Base-by-base conservation (phyloP, 2,329 filamentous ascomycete genomes). In the Aspergillus floridensis region DNA sequence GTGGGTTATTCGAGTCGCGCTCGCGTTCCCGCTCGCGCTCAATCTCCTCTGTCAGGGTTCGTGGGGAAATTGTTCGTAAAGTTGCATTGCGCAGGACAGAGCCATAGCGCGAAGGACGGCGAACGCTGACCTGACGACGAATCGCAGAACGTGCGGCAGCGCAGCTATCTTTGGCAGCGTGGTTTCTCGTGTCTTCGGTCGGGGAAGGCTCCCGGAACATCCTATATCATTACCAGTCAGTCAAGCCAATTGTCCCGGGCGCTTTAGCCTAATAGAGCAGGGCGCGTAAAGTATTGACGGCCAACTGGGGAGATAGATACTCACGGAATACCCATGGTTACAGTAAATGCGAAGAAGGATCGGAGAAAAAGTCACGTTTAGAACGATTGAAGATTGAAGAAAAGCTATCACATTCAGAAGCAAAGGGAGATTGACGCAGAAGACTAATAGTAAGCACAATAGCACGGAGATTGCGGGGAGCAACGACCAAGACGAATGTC, bases 81-180 rank as follows among this genome's bases (percentile, higher is more conserved):
- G 70, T 67, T 32, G 64, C 63, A 46, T 70, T 67, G 57, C 71
- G 71, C 61, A 68, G 62, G 38, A 69, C 66, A 38, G 69, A 68
- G 47, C 65, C 59, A 56, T 68, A 65, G 58, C 69, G 71, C 50
- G 68, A 68, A 21, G 67, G 63, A 46, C 72, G 71, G 47, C 72
- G 71, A 61, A 78, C 70, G 49, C 72, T 69, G 59, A 74, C 67
- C 63, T 81, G 79, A 59, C 85, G 82, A 61, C 85, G 82, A 67
- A 88, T 87, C 47, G 82, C 74, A 44, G 84, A 86, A 69, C 85
- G 82, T 57, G 80, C 75, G 58, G 77, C 70, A 50, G 82, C 82
- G 59, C 80, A 80, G 41, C 79, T 72, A 67, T 87, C 84, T 70
- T 85, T 86, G 63, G 77, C 70, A 56, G 77, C 71, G 59, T 77